Conservation (phyloP, 2,329 filamentous ascomycete species). For the Harringtonia aguacate region DNA sequence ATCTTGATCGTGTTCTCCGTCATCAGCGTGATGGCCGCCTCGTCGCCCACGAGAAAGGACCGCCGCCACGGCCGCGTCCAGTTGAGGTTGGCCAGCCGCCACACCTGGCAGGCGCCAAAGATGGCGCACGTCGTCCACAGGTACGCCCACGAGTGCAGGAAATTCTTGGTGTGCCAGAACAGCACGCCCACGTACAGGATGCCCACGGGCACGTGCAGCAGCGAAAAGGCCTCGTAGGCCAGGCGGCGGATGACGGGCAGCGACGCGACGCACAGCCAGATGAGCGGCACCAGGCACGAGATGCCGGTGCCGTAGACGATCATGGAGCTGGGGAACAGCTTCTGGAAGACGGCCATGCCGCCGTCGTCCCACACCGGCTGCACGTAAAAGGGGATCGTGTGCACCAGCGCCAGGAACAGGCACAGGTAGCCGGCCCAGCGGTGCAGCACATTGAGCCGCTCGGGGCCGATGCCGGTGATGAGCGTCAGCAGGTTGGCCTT, state of each 20-base stretch:
- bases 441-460: slow-evolving; percentile 85
- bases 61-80: slow-evolving; percentile 75
- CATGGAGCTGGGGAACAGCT: slow-evolving; percentile 55
- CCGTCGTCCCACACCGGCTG: slow-evolving; percentile 77
- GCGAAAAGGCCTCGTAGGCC: slow-evolving; percentile 78
- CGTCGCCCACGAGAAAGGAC: slow-evolving; percentile 80
- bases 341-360: slow-evolving; percentile 58
- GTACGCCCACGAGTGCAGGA: slow-evolving; percentile 81
- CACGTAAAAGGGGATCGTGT: slow-evolving; percentile 82
- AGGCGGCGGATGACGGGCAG: slow-evolving; percentile 65
- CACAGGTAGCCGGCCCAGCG: slow-evolving; percentile 86
- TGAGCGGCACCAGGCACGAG: slow-evolving; percentile 69
- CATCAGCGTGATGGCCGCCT: slow-evolving; percentile 80
- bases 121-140: slow-evolving; percentile 72
- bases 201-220: slow-evolving; percentile 72
- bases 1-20: slow-evolving; percentile 93
- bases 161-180: slow-evolving; percentile 96
- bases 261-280: slow-evolving; percentile 77
- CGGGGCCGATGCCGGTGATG: slow-evolving; percentile 82
- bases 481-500: slow-evolving; percentile 81
- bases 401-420: slow-evolving; percentile 70
- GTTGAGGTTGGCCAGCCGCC: slow-evolving; percentile 77
- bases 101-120: slow-evolving; percentile 63
- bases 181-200: slow-evolving; percentile 72
- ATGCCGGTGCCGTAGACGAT: slow-evolving; percentile 74